Conservation (phyloP, 805 yeast species). For the Lachancea sp. region DNA sequence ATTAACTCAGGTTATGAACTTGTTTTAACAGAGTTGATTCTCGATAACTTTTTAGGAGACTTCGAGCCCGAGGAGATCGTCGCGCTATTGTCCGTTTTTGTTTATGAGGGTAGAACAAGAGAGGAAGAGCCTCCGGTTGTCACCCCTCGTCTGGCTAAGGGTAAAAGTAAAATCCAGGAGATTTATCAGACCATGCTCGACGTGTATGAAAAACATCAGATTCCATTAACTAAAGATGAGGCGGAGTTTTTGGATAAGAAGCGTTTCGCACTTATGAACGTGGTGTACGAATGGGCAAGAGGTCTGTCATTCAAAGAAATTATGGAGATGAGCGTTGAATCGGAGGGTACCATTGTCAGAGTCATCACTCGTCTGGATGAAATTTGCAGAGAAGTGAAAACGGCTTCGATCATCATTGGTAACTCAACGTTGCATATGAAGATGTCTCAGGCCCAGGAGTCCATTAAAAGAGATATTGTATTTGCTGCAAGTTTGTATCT, state of each 20-base stretch:
- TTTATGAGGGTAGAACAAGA: conserved; percentile 72
- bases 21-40: conserved; percentile 77
- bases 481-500: conserved; percentile 92
- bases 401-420: conserved; percentile 91
- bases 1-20: conserved; percentile 88
- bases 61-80: conserved; percentile 95
- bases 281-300: conserved; percentile 96
- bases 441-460: conserved; percentile 88
- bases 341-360: conserved; percentile 94
- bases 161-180: conserved; percentile 58
- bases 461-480: conserved; percentile 92
- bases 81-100: conserved; percentile 87
- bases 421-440: conserved; percentile 84
- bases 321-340: conserved; percentile 81
- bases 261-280: conserved; percentile 86
- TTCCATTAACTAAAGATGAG: conserved; percentile 76
- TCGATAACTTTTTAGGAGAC: conserved; percentile 88
- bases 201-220: conserved; percentile 61
- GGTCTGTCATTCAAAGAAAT: conserved; percentile 89
- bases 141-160: conserved; percentile 76
- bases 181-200: conserved; percentile 58
- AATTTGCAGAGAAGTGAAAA: conserved; percentile 87
- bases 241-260: conserved; percentile 75
- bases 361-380: conserved; percentile 93
- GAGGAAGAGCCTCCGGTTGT: conserved; percentile 54